A percentile compares a stretch with the other conserved stretches of the same genome.
Evolutionary conservation across 768 basidiomycete species (phyloP).

Genomic region (Crassisporium funariophilum): DNA sequence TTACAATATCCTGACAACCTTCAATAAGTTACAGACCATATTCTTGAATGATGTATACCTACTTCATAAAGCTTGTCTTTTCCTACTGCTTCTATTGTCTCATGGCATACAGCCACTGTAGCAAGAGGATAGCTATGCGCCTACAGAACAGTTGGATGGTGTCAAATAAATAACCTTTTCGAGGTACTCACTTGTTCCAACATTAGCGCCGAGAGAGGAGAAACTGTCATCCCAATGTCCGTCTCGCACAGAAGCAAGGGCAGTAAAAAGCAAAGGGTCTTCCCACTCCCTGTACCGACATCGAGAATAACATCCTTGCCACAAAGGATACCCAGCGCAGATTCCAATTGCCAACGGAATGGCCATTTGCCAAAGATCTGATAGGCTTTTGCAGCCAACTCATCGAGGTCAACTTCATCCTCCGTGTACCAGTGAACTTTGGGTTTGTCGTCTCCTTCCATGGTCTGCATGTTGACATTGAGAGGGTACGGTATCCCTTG

Average conservation of each 20-base stretch:
- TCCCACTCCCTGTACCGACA: slow-evolving; percentile 20
- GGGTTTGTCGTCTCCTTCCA: too few relatives aligned
- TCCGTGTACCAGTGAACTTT: background rate
- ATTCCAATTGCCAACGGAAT: slow-evolving; percentile 21
- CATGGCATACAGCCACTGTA: slow-evolving; percentile 17
- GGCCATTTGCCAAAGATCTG: slow-evolving; percentile 1
- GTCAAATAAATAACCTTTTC: background rate
- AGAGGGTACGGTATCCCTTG: too few relatives aligned
- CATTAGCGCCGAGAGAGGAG: slow-evolving; percentile 25
- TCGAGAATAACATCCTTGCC: slow-evolving; percentile 24
- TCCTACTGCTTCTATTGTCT: slow-evolving; percentile 10
- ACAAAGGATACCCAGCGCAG: slow-evolving; percentile 15
- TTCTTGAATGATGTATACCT: background rate
- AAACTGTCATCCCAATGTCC: slow-evolving; percentile 15
- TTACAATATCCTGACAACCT: slow-evolving; percentile 11
- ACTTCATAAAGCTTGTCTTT: slow-evolving; percentile 9
- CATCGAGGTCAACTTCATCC: background rate
- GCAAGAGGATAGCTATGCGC: background rate
- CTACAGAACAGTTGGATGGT: background rate
- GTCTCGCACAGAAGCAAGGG: slow-evolving; percentile 16
- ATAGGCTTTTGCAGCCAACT: background rate
- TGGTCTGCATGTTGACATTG: too few relatives aligned
- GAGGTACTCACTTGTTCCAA: slow-evolving; percentile 19
- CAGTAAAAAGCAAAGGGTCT: slow-evolving; percentile 13
- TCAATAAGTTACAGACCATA: background rate